A percentile compares a stretch with the other conserved stretches of the same genome.
phyloP scores from a whole-genome alignment of 768 basidiomycete species.

The Butyriboletus loyo region DNA sequence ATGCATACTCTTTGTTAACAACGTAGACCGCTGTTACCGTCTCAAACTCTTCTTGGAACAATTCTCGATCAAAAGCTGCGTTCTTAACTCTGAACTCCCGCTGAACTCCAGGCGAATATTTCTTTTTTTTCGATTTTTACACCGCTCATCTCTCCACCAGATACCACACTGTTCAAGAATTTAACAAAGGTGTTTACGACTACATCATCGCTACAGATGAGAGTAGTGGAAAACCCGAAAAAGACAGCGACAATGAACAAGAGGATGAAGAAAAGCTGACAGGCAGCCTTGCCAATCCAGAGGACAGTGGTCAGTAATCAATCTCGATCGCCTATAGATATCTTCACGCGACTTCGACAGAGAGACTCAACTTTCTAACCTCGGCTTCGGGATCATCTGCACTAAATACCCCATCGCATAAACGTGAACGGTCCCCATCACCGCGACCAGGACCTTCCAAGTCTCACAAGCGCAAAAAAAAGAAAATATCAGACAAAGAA shows the following conservation, averaged over 20 bases:
- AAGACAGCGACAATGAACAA: constrained; percentile 47
- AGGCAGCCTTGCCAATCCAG: neutral
- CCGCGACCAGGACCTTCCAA: constrained; percentile 37
- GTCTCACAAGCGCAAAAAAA: constrained; percentile 50
- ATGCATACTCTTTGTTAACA: constrained; percentile 95
- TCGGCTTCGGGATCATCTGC: constrained; percentile 11
- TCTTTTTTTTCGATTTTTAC: too few relatives aligned
- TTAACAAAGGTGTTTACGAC: constrained; percentile 97
- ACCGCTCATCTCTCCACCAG: constrained; percentile 36
- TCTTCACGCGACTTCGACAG: constrained; percentile 35
- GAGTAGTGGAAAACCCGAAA: constrained; percentile 52
- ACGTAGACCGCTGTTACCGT: constrained; percentile 91
- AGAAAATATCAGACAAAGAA: constrained; percentile 60
- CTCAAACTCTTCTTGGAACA: constrained; percentile 98
- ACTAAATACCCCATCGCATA: constrained; percentile 31
- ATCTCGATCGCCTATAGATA: constrained; percentile 16
- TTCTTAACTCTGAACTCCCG: constrained; percentile 93
- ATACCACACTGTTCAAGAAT: constrained; percentile 97
- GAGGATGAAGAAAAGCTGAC: constrained; percentile 32
- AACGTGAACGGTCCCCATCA: constrained; percentile 58
- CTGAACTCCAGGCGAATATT: constrained; percentile 78
- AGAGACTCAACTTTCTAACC: constrained; percentile 38
- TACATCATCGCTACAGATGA: constrained; percentile 99
- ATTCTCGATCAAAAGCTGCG: constrained; percentile 94
- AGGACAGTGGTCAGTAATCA: constrained; percentile 32